Conservation (phyloP, 208 protist species). For the Tetramitus jugosus region DNA sequence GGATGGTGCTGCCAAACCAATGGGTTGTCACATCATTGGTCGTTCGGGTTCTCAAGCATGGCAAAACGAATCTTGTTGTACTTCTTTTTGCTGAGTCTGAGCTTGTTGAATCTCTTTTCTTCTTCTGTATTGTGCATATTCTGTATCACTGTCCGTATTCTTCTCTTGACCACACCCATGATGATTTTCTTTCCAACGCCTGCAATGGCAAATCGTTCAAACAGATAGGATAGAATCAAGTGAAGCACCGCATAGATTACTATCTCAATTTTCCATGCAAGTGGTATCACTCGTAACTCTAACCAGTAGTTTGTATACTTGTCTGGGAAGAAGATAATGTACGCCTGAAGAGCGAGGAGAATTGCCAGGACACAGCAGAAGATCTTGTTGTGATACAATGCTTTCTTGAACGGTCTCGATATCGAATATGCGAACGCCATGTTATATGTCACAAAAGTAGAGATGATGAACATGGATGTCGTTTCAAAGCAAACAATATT, state of each 20-base stretch:
- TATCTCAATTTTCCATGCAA: too few relatives aligned
- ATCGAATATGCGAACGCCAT: background rate
- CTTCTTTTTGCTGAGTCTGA: too few relatives aligned
- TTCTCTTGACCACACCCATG: too few relatives aligned
- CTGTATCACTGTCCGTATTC: too few relatives aligned
- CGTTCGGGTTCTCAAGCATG: too few relatives aligned
- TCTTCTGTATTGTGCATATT: too few relatives aligned
- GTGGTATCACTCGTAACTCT: background rate
- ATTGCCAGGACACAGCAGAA: background rate
- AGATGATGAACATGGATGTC: slow-evolving; percentile 4
- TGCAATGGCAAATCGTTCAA: background rate
- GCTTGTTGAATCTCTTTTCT: too few relatives aligned
- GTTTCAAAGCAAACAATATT: slow-evolving; percentile 11
- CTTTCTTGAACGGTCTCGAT: background rate
- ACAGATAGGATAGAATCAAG: background rate
- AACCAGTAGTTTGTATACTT: background rate
- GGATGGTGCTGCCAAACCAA: too few relatives aligned
- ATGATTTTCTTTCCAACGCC: too few relatives aligned
- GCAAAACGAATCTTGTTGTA: too few relatives aligned
- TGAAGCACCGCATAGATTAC: background rate
- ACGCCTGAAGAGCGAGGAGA: background rate
- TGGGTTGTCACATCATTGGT: too few relatives aligned
- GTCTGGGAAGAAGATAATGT: background rate
- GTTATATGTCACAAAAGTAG: background rate
- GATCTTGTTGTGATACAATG: background rate